These are phyloP conservation scores for Eragrostis curvula DNA, from an alignment of 176 grass and related monocot species.

Conservation along the genomic window DNA sequence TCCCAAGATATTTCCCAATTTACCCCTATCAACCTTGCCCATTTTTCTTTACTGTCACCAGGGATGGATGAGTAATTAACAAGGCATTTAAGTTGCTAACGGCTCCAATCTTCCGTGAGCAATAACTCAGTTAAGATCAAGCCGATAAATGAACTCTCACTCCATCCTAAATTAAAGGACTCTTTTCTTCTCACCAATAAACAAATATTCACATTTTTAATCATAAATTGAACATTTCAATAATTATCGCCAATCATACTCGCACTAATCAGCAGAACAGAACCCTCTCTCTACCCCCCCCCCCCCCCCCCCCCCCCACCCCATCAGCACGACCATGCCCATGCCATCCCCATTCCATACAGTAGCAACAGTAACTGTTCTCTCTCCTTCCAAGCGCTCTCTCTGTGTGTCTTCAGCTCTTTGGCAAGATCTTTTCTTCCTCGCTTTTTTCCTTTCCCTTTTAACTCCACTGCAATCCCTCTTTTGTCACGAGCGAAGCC, in stretches of 20 bases:
- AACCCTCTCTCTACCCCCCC: conserved; percentile 10
- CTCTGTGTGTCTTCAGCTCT: conserved; percentile 22
- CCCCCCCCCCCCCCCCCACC: conserved; percentile 12
- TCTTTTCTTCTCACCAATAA: neutral
- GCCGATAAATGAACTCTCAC: neutral
- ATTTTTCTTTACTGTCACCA: neutral
- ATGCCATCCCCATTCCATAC: conserved; percentile 17
- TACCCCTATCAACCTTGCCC: neutral
- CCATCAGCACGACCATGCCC: neutral
- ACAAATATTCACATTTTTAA: neutral
- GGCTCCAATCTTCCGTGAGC: too few relatives aligned
- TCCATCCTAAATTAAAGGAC: neutral
- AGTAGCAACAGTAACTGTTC: neutral
- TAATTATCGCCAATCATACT: neutral
- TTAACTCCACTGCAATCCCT: conserved; percentile 46
- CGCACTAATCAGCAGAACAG: neutral
- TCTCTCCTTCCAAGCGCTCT: conserved; percentile 29
- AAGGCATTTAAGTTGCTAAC: neutral
- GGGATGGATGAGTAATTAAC: neutral
- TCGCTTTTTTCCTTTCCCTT: conserved; percentile 40
- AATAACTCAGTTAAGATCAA: too few relatives aligned
- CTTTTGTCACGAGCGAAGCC: conserved; percentile 61
- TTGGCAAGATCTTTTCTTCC: conserved; percentile 43
- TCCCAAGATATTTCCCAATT: neutral
- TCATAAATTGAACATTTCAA: neutral